Conservation (phyloP, 176 grass and related monocot species). For the Eleusine coracana region DNA sequence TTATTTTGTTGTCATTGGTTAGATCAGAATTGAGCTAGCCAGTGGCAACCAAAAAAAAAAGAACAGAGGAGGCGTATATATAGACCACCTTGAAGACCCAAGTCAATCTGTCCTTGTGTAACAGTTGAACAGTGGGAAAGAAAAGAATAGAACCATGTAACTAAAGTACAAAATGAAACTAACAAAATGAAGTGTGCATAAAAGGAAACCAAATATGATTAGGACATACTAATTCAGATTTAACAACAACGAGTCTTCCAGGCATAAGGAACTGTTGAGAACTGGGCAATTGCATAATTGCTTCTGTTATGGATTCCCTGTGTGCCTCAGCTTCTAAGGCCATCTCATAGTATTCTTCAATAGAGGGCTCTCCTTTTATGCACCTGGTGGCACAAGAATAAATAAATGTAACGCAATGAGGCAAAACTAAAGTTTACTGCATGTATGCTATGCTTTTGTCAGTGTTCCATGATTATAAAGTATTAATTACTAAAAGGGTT, state of each 20-base stretch:
- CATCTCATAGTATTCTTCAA: constrained; percentile 91
- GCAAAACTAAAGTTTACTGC: constrained; percentile 23
- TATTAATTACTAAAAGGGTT: too few species aligned
- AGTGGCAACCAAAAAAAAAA: too few species aligned
- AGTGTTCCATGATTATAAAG: not conserved
- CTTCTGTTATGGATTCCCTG: constrained; percentile 67
- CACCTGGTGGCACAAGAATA: constrained; percentile 61
- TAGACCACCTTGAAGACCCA: not conserved
- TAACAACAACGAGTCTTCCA: constrained; percentile 84
- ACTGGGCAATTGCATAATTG: constrained; percentile 61
- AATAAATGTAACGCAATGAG: constrained; percentile 2
- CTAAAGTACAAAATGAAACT: constrained; percentile 27
- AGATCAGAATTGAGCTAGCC: too few species aligned
- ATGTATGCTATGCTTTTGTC: constrained; percentile 13
- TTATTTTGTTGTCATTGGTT: too few species aligned
- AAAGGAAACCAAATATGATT: constrained; percentile 24
- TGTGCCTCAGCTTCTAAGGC: constrained; percentile 67
- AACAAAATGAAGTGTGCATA: constrained; percentile 5
- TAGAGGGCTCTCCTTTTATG: constrained; percentile 91
- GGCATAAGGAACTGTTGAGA: constrained; percentile 75
- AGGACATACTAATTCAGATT: constrained; percentile 79
- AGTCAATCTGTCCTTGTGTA: not conserved
- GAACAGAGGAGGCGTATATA: not conserved
- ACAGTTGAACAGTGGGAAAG: not conserved
- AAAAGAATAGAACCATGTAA: constrained; percentile 15